Percentiles rank a stretch among this genome's conserved stretches.
phyloP scores from a whole-genome alignment of 352 stramenopile species.

The Phytophthora citrophthora region DNA sequence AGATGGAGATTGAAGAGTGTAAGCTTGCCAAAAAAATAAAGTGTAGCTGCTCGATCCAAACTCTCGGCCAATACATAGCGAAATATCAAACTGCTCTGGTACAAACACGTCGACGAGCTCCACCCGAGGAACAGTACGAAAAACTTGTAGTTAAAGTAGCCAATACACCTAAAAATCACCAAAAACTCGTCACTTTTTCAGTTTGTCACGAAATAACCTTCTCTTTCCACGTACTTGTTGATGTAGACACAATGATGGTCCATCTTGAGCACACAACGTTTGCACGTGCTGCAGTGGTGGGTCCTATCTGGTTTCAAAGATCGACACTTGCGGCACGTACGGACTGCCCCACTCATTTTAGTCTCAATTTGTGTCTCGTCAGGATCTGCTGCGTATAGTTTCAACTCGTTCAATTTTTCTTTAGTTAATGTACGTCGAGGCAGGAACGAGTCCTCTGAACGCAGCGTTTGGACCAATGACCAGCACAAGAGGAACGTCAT shows the following conservation, averaged over 20 bases:
- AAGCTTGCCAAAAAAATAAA: conserved; percentile 70
- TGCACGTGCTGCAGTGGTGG: conserved; percentile 84
- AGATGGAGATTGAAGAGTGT: conserved; percentile 56
- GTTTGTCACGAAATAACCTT: background rate
- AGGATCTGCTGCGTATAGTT: conserved; percentile 1
- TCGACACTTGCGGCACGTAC: conserved; percentile 81
- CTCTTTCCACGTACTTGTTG: conserved; percentile 72
- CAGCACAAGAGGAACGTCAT: conserved; percentile 63
- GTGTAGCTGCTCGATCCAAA: conserved; percentile 52
- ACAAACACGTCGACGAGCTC: conserved; percentile 72
- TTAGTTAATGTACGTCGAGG: conserved; percentile 26
- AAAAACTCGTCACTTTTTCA: conserved; percentile 12
- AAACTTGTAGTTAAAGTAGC: conserved; percentile 92
- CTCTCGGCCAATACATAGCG: conserved; percentile 62
- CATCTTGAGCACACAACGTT: conserved; percentile 87
- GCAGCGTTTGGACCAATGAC: conserved; percentile 63
- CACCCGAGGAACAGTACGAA: conserved; percentile 88
- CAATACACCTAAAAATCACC: conserved; percentile 66
- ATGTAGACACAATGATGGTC: conserved; percentile 91
- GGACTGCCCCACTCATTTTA: conserved; percentile 73
- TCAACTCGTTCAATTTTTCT: conserved; percentile 14
- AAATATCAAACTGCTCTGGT: conserved; percentile 72
- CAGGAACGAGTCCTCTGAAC: conserved; percentile 67
- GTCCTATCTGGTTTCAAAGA: conserved; percentile 78
- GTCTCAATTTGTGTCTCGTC: conserved; percentile 48